A percentile compares a stretch with the other conserved stretches of the same genome.
Evolutionary conservation across 495 filamentous ascomycete species (phyloP).

Genomic region (Daldinia bambusicola): DNA sequence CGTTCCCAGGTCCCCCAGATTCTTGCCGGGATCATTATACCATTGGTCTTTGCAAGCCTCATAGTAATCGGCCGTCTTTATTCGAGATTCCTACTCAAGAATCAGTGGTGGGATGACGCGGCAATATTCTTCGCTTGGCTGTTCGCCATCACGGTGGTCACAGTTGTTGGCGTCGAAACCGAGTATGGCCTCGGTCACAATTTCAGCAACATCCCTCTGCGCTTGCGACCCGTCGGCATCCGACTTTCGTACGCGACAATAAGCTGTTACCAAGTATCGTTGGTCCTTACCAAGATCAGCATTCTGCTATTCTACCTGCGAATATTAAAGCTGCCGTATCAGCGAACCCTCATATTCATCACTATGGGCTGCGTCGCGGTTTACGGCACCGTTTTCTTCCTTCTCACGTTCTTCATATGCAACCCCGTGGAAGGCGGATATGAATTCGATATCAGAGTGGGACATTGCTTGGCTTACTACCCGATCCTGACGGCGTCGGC

Average conservation of each 20-base stretch:
- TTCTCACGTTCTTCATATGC: slow-evolving; percentile 54
- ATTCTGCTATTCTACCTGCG: slow-evolving; percentile 55
- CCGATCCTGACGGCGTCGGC: slow-evolving; percentile 51
- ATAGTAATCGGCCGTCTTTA: slow-evolving; percentile 40
- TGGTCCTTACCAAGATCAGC: slow-evolving; percentile 54
- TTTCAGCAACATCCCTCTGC: slow-evolving; percentile 38
- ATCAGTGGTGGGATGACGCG: slow-evolving; percentile 43
- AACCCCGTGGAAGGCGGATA: slow-evolving; percentile 43
- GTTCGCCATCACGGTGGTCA: slow-evolving; percentile 39
- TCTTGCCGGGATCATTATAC: slow-evolving; percentile 39
- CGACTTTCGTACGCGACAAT: slow-evolving; percentile 37
- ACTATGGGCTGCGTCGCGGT: slow-evolving; percentile 47
- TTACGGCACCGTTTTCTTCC: slow-evolving; percentile 50
- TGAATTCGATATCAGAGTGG: slow-evolving; percentile 45
- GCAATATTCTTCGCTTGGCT: slow-evolving; percentile 39
- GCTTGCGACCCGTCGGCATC: slow-evolving; percentile 37
- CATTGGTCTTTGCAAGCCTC: slow-evolving; percentile 35
- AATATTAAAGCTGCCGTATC: slow-evolving; percentile 49
- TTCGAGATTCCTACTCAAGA: slow-evolving; percentile 35
- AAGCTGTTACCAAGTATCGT: slow-evolving; percentile 50
- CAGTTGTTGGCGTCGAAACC: slow-evolving; percentile 40
- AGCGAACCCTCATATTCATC: slow-evolving; percentile 47
- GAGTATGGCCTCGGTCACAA: slow-evolving; percentile 38
- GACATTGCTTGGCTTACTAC: slow-evolving; percentile 48
- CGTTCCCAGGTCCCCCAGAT: slow-evolving; percentile 38